Evolutionary conservation across 2,329 filamentous ascomycete species (phyloP).

Genomic region (Colletotrichum destructivum): DNA sequence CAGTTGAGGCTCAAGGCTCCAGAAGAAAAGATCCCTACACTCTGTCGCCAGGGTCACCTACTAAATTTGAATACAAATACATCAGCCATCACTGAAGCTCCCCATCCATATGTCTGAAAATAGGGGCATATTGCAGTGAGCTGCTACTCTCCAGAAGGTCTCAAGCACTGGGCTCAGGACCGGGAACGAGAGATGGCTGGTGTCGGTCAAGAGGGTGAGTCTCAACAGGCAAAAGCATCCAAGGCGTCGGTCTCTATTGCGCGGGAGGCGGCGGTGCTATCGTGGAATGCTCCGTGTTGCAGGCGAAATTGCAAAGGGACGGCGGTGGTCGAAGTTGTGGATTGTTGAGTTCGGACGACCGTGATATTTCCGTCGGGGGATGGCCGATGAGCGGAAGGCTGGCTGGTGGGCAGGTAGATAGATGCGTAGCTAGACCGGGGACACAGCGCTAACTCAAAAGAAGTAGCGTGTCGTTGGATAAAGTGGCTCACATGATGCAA

Average conservation of each 20-base stretch:
- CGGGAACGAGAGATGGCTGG: no score
- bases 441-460: neutral
- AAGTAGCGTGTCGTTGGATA: neutral
- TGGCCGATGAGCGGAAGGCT: constrained; percentile 23
- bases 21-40: constrained; percentile 39
- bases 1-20: constrained; percentile 20
- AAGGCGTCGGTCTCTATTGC: no score
- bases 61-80: no score
- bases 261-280: no score
- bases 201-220: no score
- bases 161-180: no score
- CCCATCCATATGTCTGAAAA: no score
- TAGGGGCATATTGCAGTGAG: no score
- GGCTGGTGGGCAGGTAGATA: neutral
- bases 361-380: constrained; percentile 21
- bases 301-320: constrained; percentile 11
- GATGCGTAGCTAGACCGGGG: neutral
- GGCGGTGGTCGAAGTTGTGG: constrained; percentile 15
- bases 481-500: constrained; percentile 32
- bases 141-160: no score
- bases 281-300: neutral
- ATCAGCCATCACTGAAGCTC: no score
- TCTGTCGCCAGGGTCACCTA: constrained; percentile 58
- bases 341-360: neutral
- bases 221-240: no score